These are phyloP conservation scores for Fusarium anguioides DNA, from an alignment of 2,329 filamentous ascomycete species.

Conservation along the genomic window DNA sequence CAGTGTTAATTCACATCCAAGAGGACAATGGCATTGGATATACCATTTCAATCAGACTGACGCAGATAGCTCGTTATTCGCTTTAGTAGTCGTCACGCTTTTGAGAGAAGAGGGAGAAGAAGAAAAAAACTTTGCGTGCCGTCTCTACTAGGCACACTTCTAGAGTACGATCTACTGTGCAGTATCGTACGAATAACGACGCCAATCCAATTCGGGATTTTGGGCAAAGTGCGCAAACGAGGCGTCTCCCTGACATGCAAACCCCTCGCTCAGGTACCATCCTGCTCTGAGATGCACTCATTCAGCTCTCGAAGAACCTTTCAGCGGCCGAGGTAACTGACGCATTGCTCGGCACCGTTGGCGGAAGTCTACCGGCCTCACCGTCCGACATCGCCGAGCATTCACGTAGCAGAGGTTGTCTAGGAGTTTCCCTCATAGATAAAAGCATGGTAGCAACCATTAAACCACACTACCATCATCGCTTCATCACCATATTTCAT, in stretches of 20 bases:
- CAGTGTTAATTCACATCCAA: neutral
- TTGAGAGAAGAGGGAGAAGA: neutral
- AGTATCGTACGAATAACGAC: slow-evolving; percentile 14
- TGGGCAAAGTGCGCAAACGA: slow-evolving; percentile 26
- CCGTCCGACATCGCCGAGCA: slow-evolving; percentile 43
- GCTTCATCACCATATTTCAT: slow-evolving; percentile 12
- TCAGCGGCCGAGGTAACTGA: slow-evolving; percentile 29
- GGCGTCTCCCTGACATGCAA: slow-evolving; percentile 37
- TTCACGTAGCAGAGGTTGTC: neutral
- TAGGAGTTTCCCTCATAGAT: slow-evolving; percentile 19
- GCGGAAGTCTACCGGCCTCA: slow-evolving; percentile 37
- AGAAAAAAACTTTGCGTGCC: slow-evolving; percentile 29
- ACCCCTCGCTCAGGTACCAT: slow-evolving; percentile 34
- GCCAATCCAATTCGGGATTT: slow-evolving; percentile 27
- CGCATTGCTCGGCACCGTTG: slow-evolving; percentile 32
- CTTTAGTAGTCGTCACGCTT: slow-evolving; percentile 20
- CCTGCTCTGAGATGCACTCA: slow-evolving; percentile 23
- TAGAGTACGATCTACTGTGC: slow-evolving; percentile 22
- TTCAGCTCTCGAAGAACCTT: slow-evolving; percentile 26
- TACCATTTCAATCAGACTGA: neutral
- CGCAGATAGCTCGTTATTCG: slow-evolving; percentile 13
- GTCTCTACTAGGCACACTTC: slow-evolving; percentile 17
- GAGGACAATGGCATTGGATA: slow-evolving; percentile 7
- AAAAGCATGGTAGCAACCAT: slow-evolving; percentile 25
- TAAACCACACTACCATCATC: slow-evolving; percentile 18